phyloP scores from a whole-genome alignment of 2,329 filamentous ascomycete genomes.

The Sporothrix curviconia region DNA sequence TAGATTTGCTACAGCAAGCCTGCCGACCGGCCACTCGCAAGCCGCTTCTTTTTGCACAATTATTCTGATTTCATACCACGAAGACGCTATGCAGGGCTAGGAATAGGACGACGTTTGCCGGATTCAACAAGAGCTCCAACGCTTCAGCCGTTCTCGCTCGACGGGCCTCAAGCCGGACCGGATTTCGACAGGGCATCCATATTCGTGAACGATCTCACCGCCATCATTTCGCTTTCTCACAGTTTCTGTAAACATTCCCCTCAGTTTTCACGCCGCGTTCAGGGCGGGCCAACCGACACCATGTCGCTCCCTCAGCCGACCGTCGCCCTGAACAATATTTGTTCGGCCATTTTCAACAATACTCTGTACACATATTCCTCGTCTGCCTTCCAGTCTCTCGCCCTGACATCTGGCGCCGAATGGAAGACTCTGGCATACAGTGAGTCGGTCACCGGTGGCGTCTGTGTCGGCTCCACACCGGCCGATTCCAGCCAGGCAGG shows the following conservation, averaged over 20 bases:
- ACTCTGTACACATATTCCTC: slow-evolving; percentile 79
- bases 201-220: no score
- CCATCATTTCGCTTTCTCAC: no score
- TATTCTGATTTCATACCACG: background rate
- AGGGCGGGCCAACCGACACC: slow-evolving; percentile 13
- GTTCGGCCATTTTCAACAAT: slow-evolving; percentile 73
- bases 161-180: background rate
- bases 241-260: background rate
- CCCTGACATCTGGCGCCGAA: slow-evolving; percentile 59
- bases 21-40: background rate
- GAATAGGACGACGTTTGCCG: slow-evolving; percentile 3
- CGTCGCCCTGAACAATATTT: slow-evolving; percentile 66
- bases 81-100: slow-evolving; percentile 6
- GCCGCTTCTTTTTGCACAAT: background rate
- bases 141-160: background rate
- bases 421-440: slow-evolving; percentile 65
- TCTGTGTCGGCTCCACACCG: slow-evolving; percentile 66
- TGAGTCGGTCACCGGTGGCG: slow-evolving; percentile 63
- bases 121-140: background rate
- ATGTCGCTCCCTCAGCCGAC: slow-evolving; percentile 71
- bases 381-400: slow-evolving; percentile 67
- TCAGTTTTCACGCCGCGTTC: background rate
- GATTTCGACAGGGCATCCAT: background rate
- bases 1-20: background rate
- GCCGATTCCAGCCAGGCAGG: slow-evolving; percentile 52